Percentiles rank a stretch among this genome's conserved stretches.
Evolutionary conservation across 257 asterid species (phyloP).

Genomic region (Ballota nigra): DNA sequence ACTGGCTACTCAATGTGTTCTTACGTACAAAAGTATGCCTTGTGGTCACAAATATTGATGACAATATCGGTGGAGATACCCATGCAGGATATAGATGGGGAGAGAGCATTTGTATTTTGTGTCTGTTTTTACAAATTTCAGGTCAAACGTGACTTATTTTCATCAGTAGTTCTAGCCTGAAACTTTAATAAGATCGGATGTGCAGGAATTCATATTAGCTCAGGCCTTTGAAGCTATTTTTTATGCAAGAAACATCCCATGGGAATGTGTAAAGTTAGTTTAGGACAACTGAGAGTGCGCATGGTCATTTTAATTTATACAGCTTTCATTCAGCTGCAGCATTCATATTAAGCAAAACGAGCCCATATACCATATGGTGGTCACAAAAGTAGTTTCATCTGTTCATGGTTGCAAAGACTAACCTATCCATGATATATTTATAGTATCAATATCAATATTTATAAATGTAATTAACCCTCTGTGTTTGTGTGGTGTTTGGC

Average conservation of each 20-base stretch:
- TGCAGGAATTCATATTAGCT: not conserved
- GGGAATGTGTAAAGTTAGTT: not conserved
- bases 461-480: not conserved
- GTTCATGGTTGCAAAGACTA: no score
- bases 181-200: not conserved
- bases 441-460: not conserved
- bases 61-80: not conserved
- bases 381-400: not conserved
- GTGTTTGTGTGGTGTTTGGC: not conserved
- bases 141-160: not conserved
- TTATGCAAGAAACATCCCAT: not conserved
- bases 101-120: not conserved
- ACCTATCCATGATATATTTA: not conserved
- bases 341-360: not conserved
- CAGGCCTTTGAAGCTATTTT: not conserved
- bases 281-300: not conserved
- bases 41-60: not conserved
- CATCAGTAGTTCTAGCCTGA: slow-evolving; percentile 4
- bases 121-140: not conserved
- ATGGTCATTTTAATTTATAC: not conserved
- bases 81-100: not conserved
- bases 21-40: not conserved
- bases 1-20: not conserved
- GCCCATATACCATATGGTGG: not conserved
- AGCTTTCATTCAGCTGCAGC: not conserved